These are phyloP conservation scores for Nemania bipapillata DNA, from an alignment of 2,329 filamentous ascomycete species.

Conservation along the genomic window DNA sequence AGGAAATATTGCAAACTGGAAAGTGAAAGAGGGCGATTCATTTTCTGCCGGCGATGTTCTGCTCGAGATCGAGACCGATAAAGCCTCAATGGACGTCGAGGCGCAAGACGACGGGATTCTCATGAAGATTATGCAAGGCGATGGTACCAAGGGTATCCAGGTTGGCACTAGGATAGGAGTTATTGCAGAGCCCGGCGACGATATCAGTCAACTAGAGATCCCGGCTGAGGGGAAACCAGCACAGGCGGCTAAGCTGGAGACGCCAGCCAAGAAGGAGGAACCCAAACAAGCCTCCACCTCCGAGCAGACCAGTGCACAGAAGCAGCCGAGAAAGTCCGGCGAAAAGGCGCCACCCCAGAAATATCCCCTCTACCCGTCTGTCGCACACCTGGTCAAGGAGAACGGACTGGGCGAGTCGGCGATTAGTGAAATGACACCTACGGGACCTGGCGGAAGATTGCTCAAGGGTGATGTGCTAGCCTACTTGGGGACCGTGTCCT, in stretches of 20 bases:
- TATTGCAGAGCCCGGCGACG: conserved; percentile 82
- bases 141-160: conserved; percentile 79
- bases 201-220: conserved; percentile 77
- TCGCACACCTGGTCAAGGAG: conserved; percentile 81
- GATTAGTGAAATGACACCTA: conserved; percentile 82
- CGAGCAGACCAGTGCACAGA: conserved; percentile 51
- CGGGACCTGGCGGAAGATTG: conserved; percentile 86
- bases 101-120: conserved; percentile 88
- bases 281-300: conserved; percentile 48
- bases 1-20: conserved; percentile 86
- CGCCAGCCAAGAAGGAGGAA: conserved; percentile 42
- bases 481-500: conserved; percentile 81
- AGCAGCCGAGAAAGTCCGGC: conserved; percentile 52
- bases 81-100: conserved; percentile 94
- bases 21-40: conserved; percentile 85
- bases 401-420: conserved; percentile 81
- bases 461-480: conserved; percentile 96
- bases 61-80: conserved; percentile 92
- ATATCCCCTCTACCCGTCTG: conserved; percentile 83
- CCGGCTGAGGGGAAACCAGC: conserved; percentile 72
- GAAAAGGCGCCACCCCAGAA: conserved; percentile 70
- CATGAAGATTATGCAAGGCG: conserved; percentile 80
- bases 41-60: conserved; percentile 87
- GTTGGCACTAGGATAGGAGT: conserved; percentile 86
- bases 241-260: conserved; percentile 52